These are phyloP conservation scores for Arbutus unedo DNA, from an alignment of 148 eudicot species.

Conservation along the genomic window DNA sequence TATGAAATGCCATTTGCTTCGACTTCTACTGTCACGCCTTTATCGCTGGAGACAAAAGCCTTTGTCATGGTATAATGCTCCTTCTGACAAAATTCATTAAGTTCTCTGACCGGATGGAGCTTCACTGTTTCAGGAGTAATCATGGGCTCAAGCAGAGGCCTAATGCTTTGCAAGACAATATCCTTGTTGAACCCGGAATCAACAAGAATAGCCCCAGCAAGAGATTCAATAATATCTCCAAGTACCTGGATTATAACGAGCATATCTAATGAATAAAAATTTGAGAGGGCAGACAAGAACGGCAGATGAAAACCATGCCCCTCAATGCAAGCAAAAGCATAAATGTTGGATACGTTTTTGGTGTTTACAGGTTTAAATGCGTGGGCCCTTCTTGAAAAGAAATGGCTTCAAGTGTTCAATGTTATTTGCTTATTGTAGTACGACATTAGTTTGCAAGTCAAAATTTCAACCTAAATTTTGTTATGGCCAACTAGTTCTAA, in stretches of 20 bases:
- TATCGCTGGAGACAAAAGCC: conserved; percentile 21
- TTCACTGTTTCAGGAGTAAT: conserved; percentile 65
- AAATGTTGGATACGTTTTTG: neutral
- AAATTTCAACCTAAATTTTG: neutral
- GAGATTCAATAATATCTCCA: conserved; percentile 82
- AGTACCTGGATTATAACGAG: conserved; percentile 46
- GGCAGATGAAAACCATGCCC: neutral
- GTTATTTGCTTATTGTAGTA: neutral
- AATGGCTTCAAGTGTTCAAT: neutral
- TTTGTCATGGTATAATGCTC: conserved; percentile 31
- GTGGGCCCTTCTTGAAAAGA: neutral
- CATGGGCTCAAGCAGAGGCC: conserved; percentile 71
- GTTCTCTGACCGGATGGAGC: conserved; percentile 65
- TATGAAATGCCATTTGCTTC: conserved; percentile 48
- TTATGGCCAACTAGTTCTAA: neutral
- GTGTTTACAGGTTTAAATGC: neutral
- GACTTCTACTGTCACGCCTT: conserved; percentile 55
- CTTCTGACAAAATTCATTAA: conserved; percentile 47
- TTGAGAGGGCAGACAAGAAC: neutral
- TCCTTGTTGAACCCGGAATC: conserved; percentile 69
- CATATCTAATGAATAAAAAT: neutral
- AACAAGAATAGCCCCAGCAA: conserved; percentile 82
- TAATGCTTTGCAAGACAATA: conserved; percentile 46
- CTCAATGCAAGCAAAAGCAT: neutral
- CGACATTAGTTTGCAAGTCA: neutral